Conservation (phyloP, 2,329 filamentous ascomycete species). For the Talaromyces islandicus region DNA sequence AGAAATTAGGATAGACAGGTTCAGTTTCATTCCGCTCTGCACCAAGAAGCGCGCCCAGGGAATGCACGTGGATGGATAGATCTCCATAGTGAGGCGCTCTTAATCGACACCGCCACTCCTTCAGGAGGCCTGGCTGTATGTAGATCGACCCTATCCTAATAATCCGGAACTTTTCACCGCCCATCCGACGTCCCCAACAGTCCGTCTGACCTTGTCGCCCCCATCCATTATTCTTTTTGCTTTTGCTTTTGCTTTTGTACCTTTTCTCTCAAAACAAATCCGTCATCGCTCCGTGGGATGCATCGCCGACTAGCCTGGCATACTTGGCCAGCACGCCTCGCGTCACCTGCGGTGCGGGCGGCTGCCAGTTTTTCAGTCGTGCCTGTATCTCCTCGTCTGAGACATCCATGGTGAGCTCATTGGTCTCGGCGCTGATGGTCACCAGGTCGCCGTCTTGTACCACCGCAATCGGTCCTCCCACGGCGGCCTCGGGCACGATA, state of each 20-base stretch:
- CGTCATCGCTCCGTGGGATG: conserved; percentile 84
- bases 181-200: neutral
- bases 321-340: conserved; percentile 89
- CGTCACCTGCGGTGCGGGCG: conserved; percentile 66
- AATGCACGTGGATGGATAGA: neutral
- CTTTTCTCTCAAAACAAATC: conserved; percentile 41
- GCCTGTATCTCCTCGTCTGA: conserved; percentile 63
- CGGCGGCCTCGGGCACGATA: conserved; percentile 82
- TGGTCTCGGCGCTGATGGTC: conserved; percentile 77
- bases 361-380: conserved; percentile 62
- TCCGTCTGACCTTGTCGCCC: neutral
- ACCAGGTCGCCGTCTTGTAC: conserved; percentile 75
- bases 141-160: neutral
- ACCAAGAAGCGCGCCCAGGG: neutral
- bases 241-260: neutral
- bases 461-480: conserved; percentile 80
- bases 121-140: neutral
- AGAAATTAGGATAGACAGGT: neutral
- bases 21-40: neutral
- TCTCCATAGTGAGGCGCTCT: neutral
- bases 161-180: neutral
- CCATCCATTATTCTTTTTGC: neutral
- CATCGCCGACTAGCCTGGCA: conserved; percentile 78
- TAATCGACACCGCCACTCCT: neutral
- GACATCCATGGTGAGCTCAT: conserved; percentile 66